These are phyloP conservation scores for Monilinia vaccinii-corymbosi DNA, from an alignment of 2,329 filamentous ascomycete species.

Conservation along the genomic window DNA sequence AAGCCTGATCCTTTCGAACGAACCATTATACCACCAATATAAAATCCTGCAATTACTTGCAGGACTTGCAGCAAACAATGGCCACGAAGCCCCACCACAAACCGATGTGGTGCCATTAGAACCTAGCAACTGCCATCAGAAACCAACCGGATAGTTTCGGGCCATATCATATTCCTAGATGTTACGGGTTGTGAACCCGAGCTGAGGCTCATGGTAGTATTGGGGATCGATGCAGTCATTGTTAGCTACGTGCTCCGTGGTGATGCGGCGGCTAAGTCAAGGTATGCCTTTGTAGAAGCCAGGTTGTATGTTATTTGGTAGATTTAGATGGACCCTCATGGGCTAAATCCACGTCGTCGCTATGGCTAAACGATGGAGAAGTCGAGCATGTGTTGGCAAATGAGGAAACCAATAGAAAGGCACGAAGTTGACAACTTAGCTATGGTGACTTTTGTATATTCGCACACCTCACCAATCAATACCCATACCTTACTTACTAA, in stretches of 20 bases:
- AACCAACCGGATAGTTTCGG: background rate
- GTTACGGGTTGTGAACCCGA: background rate
- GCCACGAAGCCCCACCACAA: constrained; percentile 1
- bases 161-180: background rate
- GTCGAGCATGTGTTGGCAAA: constrained; percentile 5
- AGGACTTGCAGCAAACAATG: constrained; percentile 1
- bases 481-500: background rate
- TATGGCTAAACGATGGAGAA: background rate
- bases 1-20: background rate
- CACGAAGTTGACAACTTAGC: background rate
- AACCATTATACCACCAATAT: background rate
- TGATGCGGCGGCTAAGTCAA: background rate
- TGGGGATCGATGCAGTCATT: background rate
- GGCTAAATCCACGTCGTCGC: constrained; percentile 5
- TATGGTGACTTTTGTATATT: background rate
- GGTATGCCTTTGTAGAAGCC: background rate
- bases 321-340: constrained; percentile 1
- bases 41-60: background rate
- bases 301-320: background rate
- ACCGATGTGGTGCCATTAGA: constrained; percentile 3
- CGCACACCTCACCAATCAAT: background rate
- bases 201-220: constrained; percentile 1
- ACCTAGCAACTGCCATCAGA: background rate
- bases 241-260: constrained; percentile 5
- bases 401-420: background rate